Evolutionary conservation across 495 filamentous ascomycete genomes (phyloP).

Genomic region (Aspergillus cavernicola): DNA sequence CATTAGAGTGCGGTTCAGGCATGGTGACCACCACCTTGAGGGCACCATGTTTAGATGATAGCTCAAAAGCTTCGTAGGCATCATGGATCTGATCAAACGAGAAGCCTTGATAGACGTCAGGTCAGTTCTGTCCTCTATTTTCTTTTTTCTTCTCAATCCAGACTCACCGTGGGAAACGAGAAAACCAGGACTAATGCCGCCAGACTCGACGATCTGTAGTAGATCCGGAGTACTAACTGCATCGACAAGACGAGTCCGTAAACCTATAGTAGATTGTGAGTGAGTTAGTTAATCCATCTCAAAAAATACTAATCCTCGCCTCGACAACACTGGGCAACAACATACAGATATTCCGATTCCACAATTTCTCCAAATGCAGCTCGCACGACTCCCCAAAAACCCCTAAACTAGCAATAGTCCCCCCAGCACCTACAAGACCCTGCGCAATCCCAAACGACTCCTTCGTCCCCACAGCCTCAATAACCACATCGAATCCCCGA

Average conservation of each 20-base stretch:
- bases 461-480: constrained; percentile 52
- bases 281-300: too few species aligned
- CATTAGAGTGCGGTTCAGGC: too few species aligned
- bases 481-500: constrained; percentile 49
- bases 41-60: neutral
- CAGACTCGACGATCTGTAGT: constrained; percentile 35
- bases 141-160: too few species aligned
- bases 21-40: neutral
- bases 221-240: constrained; percentile 41
- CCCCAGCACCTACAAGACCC: constrained; percentile 46
- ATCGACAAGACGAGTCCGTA: constrained; percentile 44
- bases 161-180: neutral
- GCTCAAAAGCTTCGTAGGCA: neutral
- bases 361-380: constrained; percentile 39
- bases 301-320: too few species aligned
- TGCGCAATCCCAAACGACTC: constrained; percentile 45
- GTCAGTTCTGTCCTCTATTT: too few species aligned
- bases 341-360: constrained; percentile 44
- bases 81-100: neutral
- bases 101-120: neutral
- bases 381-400: constrained; percentile 45
- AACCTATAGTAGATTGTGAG: constrained; percentile 31
- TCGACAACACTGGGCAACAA: too few species aligned
- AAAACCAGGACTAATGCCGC: constrained; percentile 10
- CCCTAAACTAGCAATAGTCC: constrained; percentile 50